phyloP scores from a whole-genome alignment of 768 basidiomycete species.

The Boletus sensibilis region DNA sequence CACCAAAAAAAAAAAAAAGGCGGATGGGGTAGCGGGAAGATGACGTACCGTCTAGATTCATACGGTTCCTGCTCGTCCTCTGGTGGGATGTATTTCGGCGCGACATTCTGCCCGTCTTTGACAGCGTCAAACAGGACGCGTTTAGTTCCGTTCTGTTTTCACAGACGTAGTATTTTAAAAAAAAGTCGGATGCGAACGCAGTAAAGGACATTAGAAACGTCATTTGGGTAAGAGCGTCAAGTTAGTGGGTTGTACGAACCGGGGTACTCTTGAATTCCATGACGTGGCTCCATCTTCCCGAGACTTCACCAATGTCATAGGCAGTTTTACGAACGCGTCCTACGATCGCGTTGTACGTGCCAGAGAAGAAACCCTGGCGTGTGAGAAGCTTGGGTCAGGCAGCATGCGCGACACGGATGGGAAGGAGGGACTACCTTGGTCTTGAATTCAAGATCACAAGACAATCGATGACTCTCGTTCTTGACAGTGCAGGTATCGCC shows the following conservation, averaged over 20 bases:
- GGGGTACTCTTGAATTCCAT: conserved; percentile 81
- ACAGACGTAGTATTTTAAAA: too few species aligned
- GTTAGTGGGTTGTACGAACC: conserved; percentile 39
- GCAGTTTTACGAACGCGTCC: conserved; percentile 71
- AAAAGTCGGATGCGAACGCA: too few species aligned
- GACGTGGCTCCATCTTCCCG: conserved; percentile 85
- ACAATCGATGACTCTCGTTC: conserved; percentile 73
- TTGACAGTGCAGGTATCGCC: conserved; percentile 85
- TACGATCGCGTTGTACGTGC: conserved; percentile 87
- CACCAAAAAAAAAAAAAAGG: not conserved
- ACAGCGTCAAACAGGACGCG: conserved; percentile 82
- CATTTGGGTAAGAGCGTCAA: not conserved
- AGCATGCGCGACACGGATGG: not conserved
- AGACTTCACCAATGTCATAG: conserved; percentile 77
- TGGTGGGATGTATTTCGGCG: conserved; percentile 80
- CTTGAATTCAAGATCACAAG: conserved; percentile 93
- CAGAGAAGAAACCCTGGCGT: conserved; percentile 89
- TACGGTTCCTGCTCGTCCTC: conserved; percentile 86
- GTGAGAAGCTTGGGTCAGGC: not conserved
- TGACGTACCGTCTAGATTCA: conserved; percentile 77
- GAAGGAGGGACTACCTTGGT: conserved; percentile 64
- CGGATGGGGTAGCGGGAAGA: not conserved
- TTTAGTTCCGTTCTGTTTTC: conserved; percentile 57
- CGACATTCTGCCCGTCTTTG: conserved; percentile 70
- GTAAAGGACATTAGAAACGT: too few species aligned